phyloP scores from a whole-genome alignment of 2,329 filamentous ascomycete species.

The Lachnellula willkommii region DNA sequence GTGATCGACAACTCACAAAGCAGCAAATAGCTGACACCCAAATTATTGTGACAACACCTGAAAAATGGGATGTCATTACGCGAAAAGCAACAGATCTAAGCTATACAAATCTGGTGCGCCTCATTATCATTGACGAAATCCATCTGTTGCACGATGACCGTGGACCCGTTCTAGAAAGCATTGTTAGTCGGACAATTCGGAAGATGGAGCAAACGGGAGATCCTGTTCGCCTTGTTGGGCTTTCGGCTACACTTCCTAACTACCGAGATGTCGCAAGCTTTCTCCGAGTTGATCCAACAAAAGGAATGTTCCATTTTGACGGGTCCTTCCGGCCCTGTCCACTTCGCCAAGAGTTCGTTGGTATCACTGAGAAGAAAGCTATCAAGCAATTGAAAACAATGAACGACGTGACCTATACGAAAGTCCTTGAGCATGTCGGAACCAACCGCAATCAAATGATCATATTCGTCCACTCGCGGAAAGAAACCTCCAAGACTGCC shows the following conservation, averaged over 20 bases:
- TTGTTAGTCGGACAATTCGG: slow-evolving; percentile 89
- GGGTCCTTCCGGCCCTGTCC: slow-evolving; percentile 90
- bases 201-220: slow-evolving; percentile 92
- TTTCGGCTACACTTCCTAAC: slow-evolving; percentile 93
- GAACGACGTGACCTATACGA: slow-evolving; percentile 98
- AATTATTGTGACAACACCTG: slow-evolving; percentile 95
- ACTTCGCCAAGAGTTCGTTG: slow-evolving; percentile 92
- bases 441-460: slow-evolving; percentile 95
- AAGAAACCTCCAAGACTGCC: slow-evolving; percentile 96
- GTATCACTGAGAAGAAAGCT: slow-evolving; percentile 93
- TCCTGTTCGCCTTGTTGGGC: slow-evolving; percentile 81
- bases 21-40: slow-evolving; percentile 98
- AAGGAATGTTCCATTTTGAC: slow-evolving; percentile 94
- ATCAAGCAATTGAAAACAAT: slow-evolving; percentile 99
- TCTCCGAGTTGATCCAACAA: slow-evolving; percentile 77
- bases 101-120: slow-evolving; percentile 92
- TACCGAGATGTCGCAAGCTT: slow-evolving; percentile 96
- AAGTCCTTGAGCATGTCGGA: slow-evolving; percentile 93
- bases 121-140: slow-evolving; percentile 97
- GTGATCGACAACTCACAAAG: slow-evolving; percentile 96
- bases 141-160: slow-evolving; percentile 96
- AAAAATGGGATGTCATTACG: slow-evolving; percentile 99
- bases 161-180: slow-evolving; percentile 93
- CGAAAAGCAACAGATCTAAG: slow-evolving; percentile 94
- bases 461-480: slow-evolving; percentile 96